Conservation (phyloP, 192 early-diverging fungal genomes). For the Mortierella antarctica region DNA sequence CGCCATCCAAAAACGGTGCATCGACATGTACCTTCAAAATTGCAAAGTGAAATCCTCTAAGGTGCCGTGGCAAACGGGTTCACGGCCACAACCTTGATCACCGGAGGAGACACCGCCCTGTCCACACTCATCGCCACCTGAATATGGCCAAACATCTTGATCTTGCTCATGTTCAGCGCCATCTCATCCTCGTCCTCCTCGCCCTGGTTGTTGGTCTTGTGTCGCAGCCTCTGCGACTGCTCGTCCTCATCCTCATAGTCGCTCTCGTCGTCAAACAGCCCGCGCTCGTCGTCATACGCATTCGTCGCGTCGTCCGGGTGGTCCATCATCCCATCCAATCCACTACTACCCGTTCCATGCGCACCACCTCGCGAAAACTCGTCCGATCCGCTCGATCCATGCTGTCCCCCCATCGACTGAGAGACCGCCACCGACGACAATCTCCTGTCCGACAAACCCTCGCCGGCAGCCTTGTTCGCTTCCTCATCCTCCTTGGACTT, state of each 20-base stretch:
- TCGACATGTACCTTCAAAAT: too few species aligned
- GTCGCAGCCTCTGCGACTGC: neutral
- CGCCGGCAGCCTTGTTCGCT: neutral
- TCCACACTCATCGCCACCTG: constrained; percentile 62
- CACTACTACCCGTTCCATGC: neutral
- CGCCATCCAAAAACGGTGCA: too few species aligned
- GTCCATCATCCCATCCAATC: constrained; percentile 40
- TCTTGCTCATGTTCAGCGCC: constrained; percentile 35
- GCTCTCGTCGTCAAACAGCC: constrained; percentile 61
- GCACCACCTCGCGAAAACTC: neutral
- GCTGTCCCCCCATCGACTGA: neutral
- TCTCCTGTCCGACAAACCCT: constrained; percentile 31
- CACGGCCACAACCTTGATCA: constrained; percentile 65
- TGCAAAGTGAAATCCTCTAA: too few species aligned
- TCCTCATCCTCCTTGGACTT: constrained; percentile 36
- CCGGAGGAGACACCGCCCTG: constrained; percentile 62
- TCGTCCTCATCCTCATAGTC: constrained; percentile 54
- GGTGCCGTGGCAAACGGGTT: constrained; percentile 55
- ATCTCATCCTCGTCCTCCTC: constrained; percentile 43
- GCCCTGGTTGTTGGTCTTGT: constrained; percentile 20
- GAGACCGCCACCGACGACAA: constrained; percentile 11
- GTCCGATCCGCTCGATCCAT: neutral
- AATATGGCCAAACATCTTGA: constrained; percentile 60
- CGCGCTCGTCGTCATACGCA: constrained; percentile 62
- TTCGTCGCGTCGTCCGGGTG: constrained; percentile 52